Conservation (phyloP, 768 basidiomycete species). For the Russula sp. region DNA sequence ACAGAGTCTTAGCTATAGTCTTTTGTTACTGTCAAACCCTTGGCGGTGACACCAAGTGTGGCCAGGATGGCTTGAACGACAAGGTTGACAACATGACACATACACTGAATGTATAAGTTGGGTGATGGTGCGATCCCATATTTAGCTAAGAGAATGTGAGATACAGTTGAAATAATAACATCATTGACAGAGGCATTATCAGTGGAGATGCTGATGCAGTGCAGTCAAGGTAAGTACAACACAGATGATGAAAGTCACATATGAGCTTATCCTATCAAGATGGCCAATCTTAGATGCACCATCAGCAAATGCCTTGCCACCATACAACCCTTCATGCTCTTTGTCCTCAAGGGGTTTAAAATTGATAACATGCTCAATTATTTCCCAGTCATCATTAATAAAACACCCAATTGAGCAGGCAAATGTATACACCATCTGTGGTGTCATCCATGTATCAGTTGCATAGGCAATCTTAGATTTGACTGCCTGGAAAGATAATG, state of each 20-base stretch:
- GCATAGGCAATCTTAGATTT: too few species aligned
- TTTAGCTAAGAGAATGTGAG: slow-evolving; percentile 20
- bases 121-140: slow-evolving; percentile 29
- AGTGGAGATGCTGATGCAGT: too few species aligned
- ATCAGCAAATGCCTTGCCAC: slow-evolving; percentile 27
- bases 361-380: slow-evolving; percentile 19
- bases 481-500: too few species aligned
- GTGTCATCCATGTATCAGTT: background rate
- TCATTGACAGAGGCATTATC: too few species aligned
- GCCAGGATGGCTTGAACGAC: slow-evolving; percentile 32
- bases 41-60: slow-evolving; percentile 14
- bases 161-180: background rate
- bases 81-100: slow-evolving; percentile 33
- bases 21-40: too few species aligned
- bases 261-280: background rate
- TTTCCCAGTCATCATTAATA: slow-evolving; percentile 23
- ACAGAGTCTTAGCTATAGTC: too few species aligned
- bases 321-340: slow-evolving; percentile 27
- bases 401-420: slow-evolving; percentile 20
- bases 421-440: slow-evolving; percentile 23
- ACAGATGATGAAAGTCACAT: background rate
- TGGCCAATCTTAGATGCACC: slow-evolving; percentile 22
- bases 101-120: slow-evolving; percentile 29
- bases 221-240: too few species aligned
- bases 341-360: slow-evolving; percentile 21